Conservation (phyloP, 805 yeast species). For the Cephaloascus albidus region DNA sequence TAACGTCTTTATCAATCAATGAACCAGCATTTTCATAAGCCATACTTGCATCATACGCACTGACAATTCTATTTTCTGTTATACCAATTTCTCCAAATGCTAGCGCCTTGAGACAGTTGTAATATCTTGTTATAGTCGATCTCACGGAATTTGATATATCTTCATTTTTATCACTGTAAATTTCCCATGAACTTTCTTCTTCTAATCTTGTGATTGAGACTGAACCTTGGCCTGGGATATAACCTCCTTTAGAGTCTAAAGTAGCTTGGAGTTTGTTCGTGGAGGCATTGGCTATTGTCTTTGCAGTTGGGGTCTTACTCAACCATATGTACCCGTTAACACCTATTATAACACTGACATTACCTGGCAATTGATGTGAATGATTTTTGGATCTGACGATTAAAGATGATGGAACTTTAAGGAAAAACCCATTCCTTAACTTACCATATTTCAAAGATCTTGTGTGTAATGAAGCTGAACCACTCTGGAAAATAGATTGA, state of each 20-base stretch:
- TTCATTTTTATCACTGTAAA: constrained; percentile 86
- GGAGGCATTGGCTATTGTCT: constrained; percentile 12
- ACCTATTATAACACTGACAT: constrained; percentile 82
- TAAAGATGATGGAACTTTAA: constrained; percentile 74
- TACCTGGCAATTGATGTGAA: constrained; percentile 86
- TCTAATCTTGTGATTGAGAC: constrained; percentile 78
- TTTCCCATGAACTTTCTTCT: constrained; percentile 91
- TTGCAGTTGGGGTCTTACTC: constrained; percentile 45
- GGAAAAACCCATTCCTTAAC: constrained; percentile 80
- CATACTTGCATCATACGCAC: constrained; percentile 86
- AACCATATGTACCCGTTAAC: constrained; percentile 95
- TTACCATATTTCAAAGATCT: constrained; percentile 94
- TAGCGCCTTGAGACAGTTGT: constrained; percentile 74
- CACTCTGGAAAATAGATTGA: constrained; percentile 81
- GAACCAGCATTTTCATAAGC: constrained; percentile 64
- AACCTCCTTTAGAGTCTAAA: constrained; percentile 23
- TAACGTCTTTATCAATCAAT: constrained; percentile 61
- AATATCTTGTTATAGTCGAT: constrained; percentile 73
- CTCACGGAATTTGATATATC: constrained; percentile 52
- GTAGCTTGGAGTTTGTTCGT: constrained; percentile 29
- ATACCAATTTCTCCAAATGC: constrained; percentile 83
- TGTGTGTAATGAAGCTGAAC: constrained; percentile 89
- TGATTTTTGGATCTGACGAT: constrained; percentile 83
- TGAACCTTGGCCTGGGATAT: constrained; percentile 49
- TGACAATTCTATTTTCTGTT: constrained; percentile 66